Evolutionary conservation across 768 basidiomycete species (phyloP), one percentile per base, ranked within the genome.

Genomic region (Tricholomella constricta): DNA sequence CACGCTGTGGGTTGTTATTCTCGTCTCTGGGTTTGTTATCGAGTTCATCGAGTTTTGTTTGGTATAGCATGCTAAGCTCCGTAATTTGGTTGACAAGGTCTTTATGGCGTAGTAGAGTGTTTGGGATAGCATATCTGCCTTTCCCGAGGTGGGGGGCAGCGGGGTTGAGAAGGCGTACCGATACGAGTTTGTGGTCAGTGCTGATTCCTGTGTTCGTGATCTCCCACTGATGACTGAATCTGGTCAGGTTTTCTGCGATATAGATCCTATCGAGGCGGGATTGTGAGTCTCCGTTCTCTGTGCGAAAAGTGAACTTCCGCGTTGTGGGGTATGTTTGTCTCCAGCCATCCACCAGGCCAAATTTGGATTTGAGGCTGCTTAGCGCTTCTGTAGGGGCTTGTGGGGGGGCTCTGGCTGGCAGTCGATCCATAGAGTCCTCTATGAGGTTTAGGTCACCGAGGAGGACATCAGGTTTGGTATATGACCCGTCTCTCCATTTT

Each of bases 381-480:
- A 48, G 46, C 2, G 46, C 35, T 3, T 22, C 34, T 22, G 17
- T 31, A 6, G 20, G 22, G 22, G 8, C 15, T 11, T 25, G 9
- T 5, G 4, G 43, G 41, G 77, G 73, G 0, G 15, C 1, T 0
- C 57, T 52, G 0, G 48, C 17, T 0, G 77, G 76, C 1, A 71
- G 36, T 0, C 72, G 14, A 52, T 79, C 76, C 0, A 77, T 52
- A 0, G 57, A 20, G 0, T 75, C 70, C 47, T 79, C 74, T 0
- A 72, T 68, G 0, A 78, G 22, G 55, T 81, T 80, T 36, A 72
- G 70, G 52, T 81, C 75, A 0, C 78, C 75, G 0, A 72, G 37
- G 34, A 80, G 51, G 0, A 75, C 15, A 23, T 77, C 67, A 2
- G 67, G 72, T 25, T 40, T 54, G 10, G 26, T 14, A 12, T 6